phyloP scores from a whole-genome alignment of 495 filamentous ascomycete species.

The Xylaria longipes region DNA sequence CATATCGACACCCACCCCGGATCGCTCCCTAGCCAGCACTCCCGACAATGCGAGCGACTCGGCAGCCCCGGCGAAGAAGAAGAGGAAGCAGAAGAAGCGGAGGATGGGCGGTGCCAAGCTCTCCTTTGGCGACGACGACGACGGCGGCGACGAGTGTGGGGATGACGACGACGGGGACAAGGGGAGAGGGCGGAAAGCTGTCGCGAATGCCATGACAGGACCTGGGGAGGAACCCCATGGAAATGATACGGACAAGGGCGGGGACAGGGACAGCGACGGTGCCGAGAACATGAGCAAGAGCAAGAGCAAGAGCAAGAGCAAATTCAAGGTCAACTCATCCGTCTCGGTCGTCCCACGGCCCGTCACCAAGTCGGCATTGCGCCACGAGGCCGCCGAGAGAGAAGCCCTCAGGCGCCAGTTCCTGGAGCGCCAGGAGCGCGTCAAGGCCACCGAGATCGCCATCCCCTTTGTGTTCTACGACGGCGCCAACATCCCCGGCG shows the following conservation, averaged over 20 bases:
- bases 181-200: not conserved
- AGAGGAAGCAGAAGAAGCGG: constrained; percentile 38
- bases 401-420: constrained; percentile 89
- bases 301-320: constrained; percentile 35
- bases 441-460: constrained; percentile 87
- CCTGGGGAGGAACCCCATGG: constrained; percentile 26
- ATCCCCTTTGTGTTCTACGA: constrained; percentile 99
- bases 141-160: constrained; percentile 22
- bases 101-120: constrained; percentile 41
- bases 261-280: constrained; percentile 60
- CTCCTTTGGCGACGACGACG: constrained; percentile 49
- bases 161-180: constrained; percentile 17
- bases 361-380: constrained; percentile 83
- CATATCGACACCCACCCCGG: constrained; percentile 45
- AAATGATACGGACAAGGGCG: constrained; percentile 63
- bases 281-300: constrained; percentile 32
- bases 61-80: constrained; percentile 48
- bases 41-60: constrained; percentile 42
- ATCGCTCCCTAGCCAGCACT: constrained; percentile 48
- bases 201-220: not conserved
- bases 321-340: constrained; percentile 66
- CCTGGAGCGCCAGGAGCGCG: constrained; percentile 77
- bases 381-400: constrained; percentile 79
- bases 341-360: constrained; percentile 75
- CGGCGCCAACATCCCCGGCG: constrained; percentile 90